Base-by-base conservation (phyloP, 2,329 filamentous ascomycete species). In the Proliferodiscus dingleyae region DNA sequence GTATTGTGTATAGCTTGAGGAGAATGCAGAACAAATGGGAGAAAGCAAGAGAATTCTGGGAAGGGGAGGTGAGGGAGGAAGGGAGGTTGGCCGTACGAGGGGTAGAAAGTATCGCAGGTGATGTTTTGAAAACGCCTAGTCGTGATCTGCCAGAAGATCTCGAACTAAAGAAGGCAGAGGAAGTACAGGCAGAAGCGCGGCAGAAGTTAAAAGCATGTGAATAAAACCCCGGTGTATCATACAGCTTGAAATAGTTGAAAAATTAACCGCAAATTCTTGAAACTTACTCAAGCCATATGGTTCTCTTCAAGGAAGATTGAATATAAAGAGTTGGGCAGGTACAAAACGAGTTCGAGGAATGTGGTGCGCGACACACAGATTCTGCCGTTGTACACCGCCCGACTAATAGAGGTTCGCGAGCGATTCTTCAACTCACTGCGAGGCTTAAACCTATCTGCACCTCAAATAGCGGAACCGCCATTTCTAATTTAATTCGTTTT, bases 41-140 rank as follows among this genome's bases (percentile, higher is more conserved):
- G 56, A 64, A 70, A 3, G 79, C 78, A 3, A 70, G 80, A 22
- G 61, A 61, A 5, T 82, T 76, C 58, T 84, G 81, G 81, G 77
- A 84, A 59, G 77, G 74, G 1, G 80, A 83, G 53, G 79, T 84
- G n/a, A 71, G 78, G 30, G 81, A 84, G 51, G 80, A 83, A 47
- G 81, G 81, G 1, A 73, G 80, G 54, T 82, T 81, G 62, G 77
- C 79, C 4, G 71, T 84, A 5, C 66, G 76, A 44, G 74, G 68
- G 4, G 72, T 75, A 2, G 80, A 83, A 61, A 65, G 69, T 36
- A 75, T 71, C 38, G 66, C 83, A 21, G 69, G 64, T 0, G 63
- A 70, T 8, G 70, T 74, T 16, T 60, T 83, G 13, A 66, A 46
- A 15, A 43, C 23, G 2, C 23, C 39, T n/a, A 32, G 45, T 37